These are phyloP conservation scores for Claviceps fusiformis DNA, from an alignment of 2,329 filamentous ascomycete species.

Conservation along the genomic window DNA sequence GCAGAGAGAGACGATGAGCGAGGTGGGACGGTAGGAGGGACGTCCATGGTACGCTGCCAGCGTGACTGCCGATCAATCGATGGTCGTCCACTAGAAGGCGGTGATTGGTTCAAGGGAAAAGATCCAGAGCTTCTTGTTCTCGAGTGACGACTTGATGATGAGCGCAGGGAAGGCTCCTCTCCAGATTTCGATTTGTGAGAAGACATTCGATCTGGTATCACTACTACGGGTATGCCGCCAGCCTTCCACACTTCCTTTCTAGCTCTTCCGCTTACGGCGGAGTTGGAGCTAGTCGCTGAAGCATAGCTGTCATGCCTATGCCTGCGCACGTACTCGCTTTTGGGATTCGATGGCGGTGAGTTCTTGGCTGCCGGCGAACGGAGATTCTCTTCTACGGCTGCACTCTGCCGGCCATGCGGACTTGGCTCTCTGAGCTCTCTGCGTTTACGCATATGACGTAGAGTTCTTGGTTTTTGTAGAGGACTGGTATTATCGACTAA, in stretches of 20 bases:
- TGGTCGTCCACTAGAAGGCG: constrained; percentile 27
- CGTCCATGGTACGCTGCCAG: constrained; percentile 44
- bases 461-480: constrained; percentile 34
- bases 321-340: constrained; percentile 15
- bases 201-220: constrained; percentile 45
- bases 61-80: constrained; percentile 29
- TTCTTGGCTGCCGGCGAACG: constrained; percentile 11
- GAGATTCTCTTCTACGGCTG: constrained; percentile 5
- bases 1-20: constrained; percentile 50
- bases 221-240: constrained; percentile 48
- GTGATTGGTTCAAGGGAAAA: constrained; percentile 27
- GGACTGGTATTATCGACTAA: constrained; percentile 33
- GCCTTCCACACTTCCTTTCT: constrained; percentile 45
- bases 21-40: constrained; percentile 40
- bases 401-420: constrained; percentile 5
- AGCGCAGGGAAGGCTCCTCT: constrained; percentile 44
- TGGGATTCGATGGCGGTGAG: constrained; percentile 16
- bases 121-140: constrained; percentile 39
- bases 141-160: constrained; percentile 45
- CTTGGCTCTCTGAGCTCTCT: constrained; percentile 33
- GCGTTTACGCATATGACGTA: constrained; percentile 49
- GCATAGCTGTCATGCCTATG: constrained; percentile 34
- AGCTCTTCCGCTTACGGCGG: constrained; percentile 38
- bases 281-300: constrained; percentile 35
- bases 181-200: constrained; percentile 38